Percentiles rank a stretch among this genome's conserved stretches.
Evolutionary conservation across 169 alveolate genomes (phyloP).

Genomic region (Perkinsus marinus): DNA sequence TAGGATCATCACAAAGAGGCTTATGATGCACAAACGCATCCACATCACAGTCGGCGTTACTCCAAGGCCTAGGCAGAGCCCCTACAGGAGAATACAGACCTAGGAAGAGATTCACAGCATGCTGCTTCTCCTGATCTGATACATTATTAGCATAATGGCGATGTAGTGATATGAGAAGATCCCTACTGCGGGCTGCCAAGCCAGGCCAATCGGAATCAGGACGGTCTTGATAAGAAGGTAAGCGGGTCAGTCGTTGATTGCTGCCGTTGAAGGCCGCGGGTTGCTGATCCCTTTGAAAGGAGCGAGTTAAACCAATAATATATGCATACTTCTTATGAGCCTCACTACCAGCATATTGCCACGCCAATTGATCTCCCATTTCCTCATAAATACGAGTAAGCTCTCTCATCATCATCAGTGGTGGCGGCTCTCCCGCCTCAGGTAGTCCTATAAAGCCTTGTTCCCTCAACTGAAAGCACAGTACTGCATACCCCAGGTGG

Average conservation of each 20-base stretch:
- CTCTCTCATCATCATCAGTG: not conserved
- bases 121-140: constrained; percentile 13
- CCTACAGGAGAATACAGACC: constrained; percentile 9
- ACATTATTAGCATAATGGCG: constrained; percentile 18
- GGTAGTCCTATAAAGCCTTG: not conserved
- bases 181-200: not conserved
- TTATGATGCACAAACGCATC: not conserved
- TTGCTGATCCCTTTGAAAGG: not conserved
- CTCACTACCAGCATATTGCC: constrained; percentile 15
- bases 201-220: not conserved
- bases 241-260: not conserved
- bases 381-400: not conserved
- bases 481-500: not conserved
- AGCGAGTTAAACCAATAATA: not conserved
- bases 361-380: constrained; percentile 21
- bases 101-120: constrained; percentile 14
- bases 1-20: not conserved
- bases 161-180: constrained; percentile 4
- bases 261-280: not conserved
- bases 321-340: constrained; percentile 8
- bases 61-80: not conserved
- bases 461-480: not conserved
- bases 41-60: not conserved
- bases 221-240: no score
- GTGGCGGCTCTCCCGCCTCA: not conserved